These are phyloP conservation scores for Scenedesmus sp. DNA, from an alignment of 163 green algal species.

Conservation along the genomic window DNA sequence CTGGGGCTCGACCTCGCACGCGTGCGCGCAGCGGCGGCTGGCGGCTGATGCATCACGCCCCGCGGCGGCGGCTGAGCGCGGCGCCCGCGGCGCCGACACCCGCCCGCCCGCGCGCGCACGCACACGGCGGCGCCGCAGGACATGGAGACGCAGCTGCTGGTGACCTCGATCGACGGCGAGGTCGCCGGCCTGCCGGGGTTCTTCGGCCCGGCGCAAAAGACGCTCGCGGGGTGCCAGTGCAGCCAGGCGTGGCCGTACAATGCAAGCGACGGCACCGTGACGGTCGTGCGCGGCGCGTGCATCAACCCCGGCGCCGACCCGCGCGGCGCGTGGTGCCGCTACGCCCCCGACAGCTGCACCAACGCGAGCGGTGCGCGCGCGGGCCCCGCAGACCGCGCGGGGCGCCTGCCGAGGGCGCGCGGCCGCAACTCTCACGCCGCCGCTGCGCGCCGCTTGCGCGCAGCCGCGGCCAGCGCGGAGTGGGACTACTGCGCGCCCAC, in stretches of 20 bases:
- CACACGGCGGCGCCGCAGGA: too few relatives aligned
- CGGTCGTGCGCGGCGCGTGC: conserved; percentile 9
- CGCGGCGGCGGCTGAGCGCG: too few relatives aligned
- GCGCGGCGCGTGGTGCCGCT: conserved; percentile 33
- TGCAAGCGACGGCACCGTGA: not conserved
- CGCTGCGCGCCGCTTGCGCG: not conserved
- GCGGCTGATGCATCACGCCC: too few relatives aligned
- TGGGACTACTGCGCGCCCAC: conserved; percentile 45
- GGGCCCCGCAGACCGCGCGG: too few relatives aligned
- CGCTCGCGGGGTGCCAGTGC: conserved; percentile 45
- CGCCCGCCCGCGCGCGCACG: too few relatives aligned
- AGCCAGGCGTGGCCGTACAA: conserved; percentile 31
- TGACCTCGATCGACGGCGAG: conserved; percentile 10
- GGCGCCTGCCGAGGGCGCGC: too few relatives aligned
- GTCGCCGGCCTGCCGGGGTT: not conserved
- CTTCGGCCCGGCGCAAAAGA: conserved; percentile 39
- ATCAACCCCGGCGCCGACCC: conserved; percentile 36
- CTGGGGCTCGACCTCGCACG: conserved; percentile 36
- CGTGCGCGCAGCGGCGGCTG: too few relatives aligned
- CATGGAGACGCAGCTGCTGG: conserved; percentile 35
- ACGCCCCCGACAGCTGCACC: conserved; percentile 43
- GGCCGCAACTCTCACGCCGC: not conserved
- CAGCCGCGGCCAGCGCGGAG: not conserved
- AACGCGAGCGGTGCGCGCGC: conserved; percentile 15
- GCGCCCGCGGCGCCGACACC: too few relatives aligned